Base-by-base conservation (phyloP, 768 basidiomycete species). In the Pulveroboletus sp. region DNA sequence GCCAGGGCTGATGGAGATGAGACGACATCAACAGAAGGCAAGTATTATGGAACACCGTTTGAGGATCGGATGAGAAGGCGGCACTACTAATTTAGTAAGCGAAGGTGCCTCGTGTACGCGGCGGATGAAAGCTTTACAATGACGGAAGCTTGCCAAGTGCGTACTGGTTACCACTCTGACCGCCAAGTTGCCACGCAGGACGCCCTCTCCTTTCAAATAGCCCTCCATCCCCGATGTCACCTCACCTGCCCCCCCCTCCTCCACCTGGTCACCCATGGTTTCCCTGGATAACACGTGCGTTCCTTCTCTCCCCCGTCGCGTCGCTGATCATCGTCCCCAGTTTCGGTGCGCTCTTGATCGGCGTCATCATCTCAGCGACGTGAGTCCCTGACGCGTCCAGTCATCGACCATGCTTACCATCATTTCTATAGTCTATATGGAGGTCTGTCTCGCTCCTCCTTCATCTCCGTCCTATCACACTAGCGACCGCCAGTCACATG, bases 301-400 rank as follows among this genome's bases (percentile, higher is more conserved):
- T 8, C 32, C 9, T 15, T 35, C 24, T 11, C n/a, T 14, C 8
- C 11, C 24, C 18, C 32, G 15, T 42, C 17, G 37, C 24, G 6
- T n/a, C 30, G 26, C 17, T 49, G 37, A 62, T 39, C 37, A 28
- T 48, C 24, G 32, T n/a, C 21, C 44, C 24, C 37, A 81, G 79
- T 30, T 58, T 81, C 37, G 81, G 81, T 6, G 80, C 79, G 44
- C 74, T 75, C 44, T 73, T 77, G 54, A 67, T 82, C 49, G 81
- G 81, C 7, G 71, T 80, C 15, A 68, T 81, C 28, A 51, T 78
- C 15, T 79, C 80, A 17, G 77, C 74, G 28, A 63, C 60, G 81
- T 82, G 58, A 63, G 80, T 71, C 50, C 43, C 21, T 47, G 21
- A 21, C 21, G 21, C 32, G 7, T 42, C 44, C 37, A 58, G n/a